phyloP scores from a whole-genome alignment of 225 moss, liverwort and hornwort genomes.

The Polytrichum commune region DNA sequence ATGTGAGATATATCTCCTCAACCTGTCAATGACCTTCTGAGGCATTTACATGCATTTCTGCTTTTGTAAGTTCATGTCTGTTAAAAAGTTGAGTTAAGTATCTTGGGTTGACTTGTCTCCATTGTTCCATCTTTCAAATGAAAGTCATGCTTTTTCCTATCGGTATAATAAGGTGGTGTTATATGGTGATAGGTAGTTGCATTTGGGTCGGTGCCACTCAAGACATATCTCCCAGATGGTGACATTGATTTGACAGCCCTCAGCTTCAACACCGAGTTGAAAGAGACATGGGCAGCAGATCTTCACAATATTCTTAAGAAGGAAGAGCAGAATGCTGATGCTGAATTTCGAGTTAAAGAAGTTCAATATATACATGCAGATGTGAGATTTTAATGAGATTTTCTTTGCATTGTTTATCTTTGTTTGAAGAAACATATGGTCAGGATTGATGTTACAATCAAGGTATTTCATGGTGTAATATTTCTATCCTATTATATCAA shows the following conservation, averaged over 20 bases:
- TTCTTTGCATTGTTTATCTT: not conserved
- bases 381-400: conserved; percentile 15
- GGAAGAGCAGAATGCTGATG: conserved; percentile 29
- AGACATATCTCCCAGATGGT: conserved; percentile 89
- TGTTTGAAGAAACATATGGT: not conserved
- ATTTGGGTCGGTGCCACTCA: conserved; percentile 82
- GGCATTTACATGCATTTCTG: too few relatives aligned
- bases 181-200: conserved; percentile 53
- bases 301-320: conserved; percentile 29
- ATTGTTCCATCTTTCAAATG: too few relatives aligned
- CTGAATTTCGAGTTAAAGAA: conserved; percentile 42
- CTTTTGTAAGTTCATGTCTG: too few relatives aligned
- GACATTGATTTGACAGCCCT: conserved; percentile 89
- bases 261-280: conserved; percentile 38
- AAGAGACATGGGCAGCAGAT: conserved; percentile 40
- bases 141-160: not conserved
- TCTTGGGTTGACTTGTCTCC: too few relatives aligned
- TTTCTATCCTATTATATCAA: not conserved
- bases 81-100: too few relatives aligned
- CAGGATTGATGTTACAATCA: not conserved
- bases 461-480: too few relatives aligned
- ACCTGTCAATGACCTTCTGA: too few relatives aligned
- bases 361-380: conserved; percentile 39
- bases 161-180: not conserved
- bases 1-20: too few relatives aligned